These are phyloP conservation scores for Aureobasidium uvarum DNA, from an alignment of 2,329 filamentous ascomycete species.

Conservation along the genomic window DNA sequence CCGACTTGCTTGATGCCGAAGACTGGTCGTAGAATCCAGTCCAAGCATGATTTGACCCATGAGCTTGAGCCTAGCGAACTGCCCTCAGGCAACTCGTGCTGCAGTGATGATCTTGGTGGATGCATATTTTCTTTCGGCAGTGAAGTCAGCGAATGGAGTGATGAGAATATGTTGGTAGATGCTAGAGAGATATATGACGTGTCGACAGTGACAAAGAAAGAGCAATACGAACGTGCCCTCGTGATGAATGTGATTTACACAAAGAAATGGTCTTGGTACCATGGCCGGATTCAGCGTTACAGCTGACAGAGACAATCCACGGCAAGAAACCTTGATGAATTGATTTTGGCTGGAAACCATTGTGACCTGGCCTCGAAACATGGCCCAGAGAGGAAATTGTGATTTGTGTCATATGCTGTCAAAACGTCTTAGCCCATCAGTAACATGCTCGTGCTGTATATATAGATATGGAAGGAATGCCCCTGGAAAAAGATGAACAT, in stretches of 20 bases:
- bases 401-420: neutral
- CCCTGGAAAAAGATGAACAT: neutral
- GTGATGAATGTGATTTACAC: neutral
- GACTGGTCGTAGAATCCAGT: neutral
- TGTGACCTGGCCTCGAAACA: neutral
- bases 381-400: neutral
- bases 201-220: neutral
- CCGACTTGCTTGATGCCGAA: conserved; percentile 8
- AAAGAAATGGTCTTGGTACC: neutral
- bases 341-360: neutral
- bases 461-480: neutral
- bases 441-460: neutral
- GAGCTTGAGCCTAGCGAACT: neutral
- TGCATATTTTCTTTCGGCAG: neutral
- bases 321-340: too few species aligned
- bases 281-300: neutral
- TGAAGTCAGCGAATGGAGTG: neutral
- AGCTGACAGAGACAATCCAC: neutral
- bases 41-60: conserved; percentile 4
- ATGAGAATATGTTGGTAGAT: neutral
- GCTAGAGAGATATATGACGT: neutral
- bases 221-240: neutral
- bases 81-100: conserved; percentile 4
- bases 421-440: neutral
- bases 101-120: conserved; percentile 3